phyloP scores from a whole-genome alignment of 345 rosid genomes.

The Linum lewisii region DNA sequence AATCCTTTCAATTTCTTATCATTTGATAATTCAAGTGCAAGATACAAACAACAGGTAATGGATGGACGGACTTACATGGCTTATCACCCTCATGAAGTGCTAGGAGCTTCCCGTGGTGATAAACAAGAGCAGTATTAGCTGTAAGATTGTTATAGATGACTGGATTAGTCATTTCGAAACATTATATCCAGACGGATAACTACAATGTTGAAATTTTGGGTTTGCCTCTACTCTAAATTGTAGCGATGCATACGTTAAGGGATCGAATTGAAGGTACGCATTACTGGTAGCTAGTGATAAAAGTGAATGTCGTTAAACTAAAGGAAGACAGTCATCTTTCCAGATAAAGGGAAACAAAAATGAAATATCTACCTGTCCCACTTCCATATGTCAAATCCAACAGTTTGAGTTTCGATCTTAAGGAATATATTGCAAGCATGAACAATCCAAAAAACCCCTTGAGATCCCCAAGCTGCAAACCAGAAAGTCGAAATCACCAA shows the following conservation, averaged over 20 bases:
- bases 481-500: no score
- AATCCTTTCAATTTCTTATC: no score
- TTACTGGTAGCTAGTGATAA: no score
- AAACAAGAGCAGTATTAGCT: slow-evolving; percentile 82
- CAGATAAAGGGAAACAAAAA: no score
- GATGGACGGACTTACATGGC: slow-evolving; percentile 55
- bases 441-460: slow-evolving; percentile 79
- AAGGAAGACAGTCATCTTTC: no score
- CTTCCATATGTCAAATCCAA: slow-evolving; percentile 62
- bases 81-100: slow-evolving; percentile 79
- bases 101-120: slow-evolving; percentile 84
- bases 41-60: slow-evolving; percentile 6
- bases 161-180: slow-evolving; percentile 1
- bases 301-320: no score
- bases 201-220: background rate
- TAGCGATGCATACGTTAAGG: no score
- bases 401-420: slow-evolving; percentile 60
- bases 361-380: slow-evolving; percentile 61
- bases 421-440: slow-evolving; percentile 51
- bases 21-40: no score
- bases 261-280: no score
- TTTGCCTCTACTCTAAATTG: no score
- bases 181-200: background rate
- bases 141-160: slow-evolving; percentile 15
- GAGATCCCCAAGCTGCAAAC: slow-evolving; percentile 78